Percentiles rank a stretch among this genome's conserved stretches.
Conservation (phyloP, 2,329 filamentous ascomycete genomes). For the Nigrograna mackinnonii region DNA sequence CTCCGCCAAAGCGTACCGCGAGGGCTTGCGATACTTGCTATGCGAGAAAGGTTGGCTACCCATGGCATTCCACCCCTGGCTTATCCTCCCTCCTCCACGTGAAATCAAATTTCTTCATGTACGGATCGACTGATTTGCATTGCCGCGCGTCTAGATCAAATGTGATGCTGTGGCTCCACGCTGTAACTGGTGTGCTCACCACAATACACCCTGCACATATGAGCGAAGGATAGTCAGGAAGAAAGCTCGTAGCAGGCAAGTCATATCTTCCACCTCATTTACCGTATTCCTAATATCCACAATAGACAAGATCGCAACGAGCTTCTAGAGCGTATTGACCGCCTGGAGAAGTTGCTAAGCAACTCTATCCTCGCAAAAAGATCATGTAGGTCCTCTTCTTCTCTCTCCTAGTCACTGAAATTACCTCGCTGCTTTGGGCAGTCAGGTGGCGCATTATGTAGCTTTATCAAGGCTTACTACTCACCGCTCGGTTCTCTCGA, state of each 20-base stretch:
- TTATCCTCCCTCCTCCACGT: too few relatives aligned
- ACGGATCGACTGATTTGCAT: too few relatives aligned
- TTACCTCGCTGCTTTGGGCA: too few relatives aligned
- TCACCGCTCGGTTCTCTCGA: too few relatives aligned
- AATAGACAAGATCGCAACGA: slow-evolving; percentile 1
- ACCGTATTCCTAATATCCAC: background rate
- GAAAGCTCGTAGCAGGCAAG: background rate
- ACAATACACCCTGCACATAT: slow-evolving; percentile 1
- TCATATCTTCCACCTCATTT: too few relatives aligned
- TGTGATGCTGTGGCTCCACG: slow-evolving; percentile 2
- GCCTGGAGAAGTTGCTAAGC: slow-evolving; percentile 2
- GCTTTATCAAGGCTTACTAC: too few relatives aligned
- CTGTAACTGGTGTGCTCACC: slow-evolving; percentile 6
- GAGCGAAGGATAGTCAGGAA: slow-evolving; percentile 2
- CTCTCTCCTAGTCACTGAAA: too few relatives aligned
- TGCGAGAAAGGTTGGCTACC: background rate
- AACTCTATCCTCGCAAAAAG: background rate
- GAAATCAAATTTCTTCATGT: too few relatives aligned
- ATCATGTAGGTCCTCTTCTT: background rate
- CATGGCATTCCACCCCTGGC: too few relatives aligned
- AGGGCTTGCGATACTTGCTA: background rate
- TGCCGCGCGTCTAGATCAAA: slow-evolving; percentile 1
- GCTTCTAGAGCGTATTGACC: slow-evolving; percentile 2
- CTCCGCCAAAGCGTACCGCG: background rate
- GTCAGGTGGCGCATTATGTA: too few relatives aligned